Base-by-base conservation (phyloP, 75 land plant genomes). In the Isoetes taiwanensis region DNA sequence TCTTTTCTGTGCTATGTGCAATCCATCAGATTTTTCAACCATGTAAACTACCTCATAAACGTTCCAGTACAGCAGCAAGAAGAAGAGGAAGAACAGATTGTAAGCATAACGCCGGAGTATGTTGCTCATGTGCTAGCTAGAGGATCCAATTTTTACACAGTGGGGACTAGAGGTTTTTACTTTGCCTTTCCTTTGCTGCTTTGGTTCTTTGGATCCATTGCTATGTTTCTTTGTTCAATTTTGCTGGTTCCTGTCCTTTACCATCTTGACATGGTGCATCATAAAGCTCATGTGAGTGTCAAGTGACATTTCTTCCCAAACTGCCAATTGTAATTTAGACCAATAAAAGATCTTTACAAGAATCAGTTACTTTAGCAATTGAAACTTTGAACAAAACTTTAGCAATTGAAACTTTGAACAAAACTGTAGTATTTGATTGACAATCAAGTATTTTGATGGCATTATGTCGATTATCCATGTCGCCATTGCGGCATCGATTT, bases 121-220 rank as follows among this genome's bases (percentile, higher is more conserved):
- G 80, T 79, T 0, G 72, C 74, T 32, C 30, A 8, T 0, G 72
- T 70, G 14, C 60, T 85, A 1, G 73, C 80, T 12, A 59, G 66
- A 21, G 86, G 80, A 0, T 65, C 72, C 34, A 71, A 85, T 54
- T 82, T 82, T 59, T 82, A 72, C 82, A 65, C 82, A 2, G 31
- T 67, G 8, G 90, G 90, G 1, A 66, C 76, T 0, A 71, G 90
- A 32, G 80, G 78, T 0, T 66, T 72, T 27, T 85, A 76, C 52
- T 73, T 85, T 43, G 77, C 86, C 0, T 69, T 75, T 20, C 63
- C 69, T 10, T 30, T 87, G 68, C 61, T 87, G 52, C 60, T 80
- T 8, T 87, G 94, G 94, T 57, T 87, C 20, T 80, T 80, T 38
- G 88, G 94, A 1, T 87, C 94, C 0, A 67, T 87, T 0, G 80